Percentiles rank a stretch among this genome's conserved stretches.
These are phyloP conservation scores for Remersonia thermophila DNA, from an alignment of 2,329 filamentous ascomycete genomes.

Conservation along the genomic window DNA sequence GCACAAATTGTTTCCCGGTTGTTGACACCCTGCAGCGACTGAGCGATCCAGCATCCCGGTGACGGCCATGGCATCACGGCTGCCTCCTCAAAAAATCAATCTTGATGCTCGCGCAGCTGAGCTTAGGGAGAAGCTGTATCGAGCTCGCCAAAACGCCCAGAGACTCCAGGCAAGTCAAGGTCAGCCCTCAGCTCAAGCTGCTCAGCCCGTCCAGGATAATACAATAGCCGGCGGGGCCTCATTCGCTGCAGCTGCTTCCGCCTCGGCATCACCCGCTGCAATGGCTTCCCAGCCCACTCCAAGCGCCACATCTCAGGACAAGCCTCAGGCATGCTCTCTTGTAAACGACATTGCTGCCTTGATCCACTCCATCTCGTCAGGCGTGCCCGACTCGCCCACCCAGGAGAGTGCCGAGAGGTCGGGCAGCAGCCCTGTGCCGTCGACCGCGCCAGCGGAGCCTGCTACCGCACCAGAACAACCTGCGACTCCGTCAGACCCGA, in stretches of 20 bases:
- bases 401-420: too few species aligned
- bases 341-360: constrained; percentile 13
- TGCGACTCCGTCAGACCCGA: too few species aligned
- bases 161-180: background rate
- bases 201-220: background rate
- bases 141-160: background rate
- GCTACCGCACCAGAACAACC: too few species aligned
- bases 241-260: background rate
- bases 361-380: constrained; percentile 13
- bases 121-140: constrained; percentile 15
- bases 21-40: too few species aligned
- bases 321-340: constrained; percentile 4
- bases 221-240: background rate
- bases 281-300: background rate
- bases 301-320: background rate
- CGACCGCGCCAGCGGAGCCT: too few species aligned
- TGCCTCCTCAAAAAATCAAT: too few species aligned
- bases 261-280: background rate
- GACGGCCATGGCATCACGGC: too few species aligned
- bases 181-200: background rate
- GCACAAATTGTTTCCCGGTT: too few species aligned
- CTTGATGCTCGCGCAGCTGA: constrained; percentile 16
- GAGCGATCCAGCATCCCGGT: too few species aligned
- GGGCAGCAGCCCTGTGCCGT: too few species aligned
- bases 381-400: too few species aligned